Evolutionary conservation across 2,329 filamentous ascomycete species (phyloP).

Genomic region (Aspergillus quadricinctus): DNA sequence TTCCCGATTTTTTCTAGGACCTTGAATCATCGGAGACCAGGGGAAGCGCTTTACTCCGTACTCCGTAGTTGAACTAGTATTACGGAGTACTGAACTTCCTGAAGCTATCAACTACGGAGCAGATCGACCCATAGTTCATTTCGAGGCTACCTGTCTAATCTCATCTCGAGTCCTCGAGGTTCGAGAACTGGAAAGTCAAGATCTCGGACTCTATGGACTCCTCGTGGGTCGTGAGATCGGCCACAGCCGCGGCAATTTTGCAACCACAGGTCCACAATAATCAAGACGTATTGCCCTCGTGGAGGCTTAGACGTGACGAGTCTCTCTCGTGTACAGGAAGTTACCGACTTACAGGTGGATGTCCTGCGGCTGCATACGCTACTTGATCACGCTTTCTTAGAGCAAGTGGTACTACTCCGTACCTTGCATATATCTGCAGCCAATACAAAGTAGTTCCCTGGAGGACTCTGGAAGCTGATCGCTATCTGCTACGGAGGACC

Average conservation of each 20-base stretch:
- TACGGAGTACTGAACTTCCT: not conserved
- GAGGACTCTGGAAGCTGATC: not conserved
- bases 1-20: conserved; percentile 7
- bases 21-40: not conserved
- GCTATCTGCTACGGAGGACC: not conserved
- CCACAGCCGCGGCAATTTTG: not conserved
- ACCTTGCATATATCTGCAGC: not conserved
- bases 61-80: not conserved
- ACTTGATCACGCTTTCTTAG: not conserved
- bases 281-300: not conserved
- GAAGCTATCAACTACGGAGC: not conserved
- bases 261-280: no score
- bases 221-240: not conserved
- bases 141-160: not conserved
- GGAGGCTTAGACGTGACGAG: not conserved
- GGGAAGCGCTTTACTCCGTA: not conserved
- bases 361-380: not conserved
- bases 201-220: not conserved
- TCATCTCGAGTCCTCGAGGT: conserved; percentile 1
- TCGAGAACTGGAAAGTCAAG: not conserved
- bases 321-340: not conserved
- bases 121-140: conserved; percentile 8
- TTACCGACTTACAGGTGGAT: not conserved
- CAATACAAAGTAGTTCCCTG: not conserved
- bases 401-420: not conserved